A percentile compares a stretch with the other conserved stretches of the same genome.
Conservation (phyloP, 345 rosid genomes). For the Anacardium occidentale region DNA sequence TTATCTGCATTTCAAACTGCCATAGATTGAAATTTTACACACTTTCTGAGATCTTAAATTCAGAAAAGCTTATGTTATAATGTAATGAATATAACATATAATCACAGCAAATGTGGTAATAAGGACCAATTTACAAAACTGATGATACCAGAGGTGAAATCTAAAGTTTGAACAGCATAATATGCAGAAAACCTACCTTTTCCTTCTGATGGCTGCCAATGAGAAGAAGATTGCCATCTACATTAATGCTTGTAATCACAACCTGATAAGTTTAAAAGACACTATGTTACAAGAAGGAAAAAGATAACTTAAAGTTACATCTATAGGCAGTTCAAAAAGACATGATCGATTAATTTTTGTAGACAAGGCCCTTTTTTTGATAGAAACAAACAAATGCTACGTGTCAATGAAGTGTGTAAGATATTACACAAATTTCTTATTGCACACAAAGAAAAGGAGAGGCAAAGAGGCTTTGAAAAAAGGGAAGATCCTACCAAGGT, state of each 20-base stretch:
- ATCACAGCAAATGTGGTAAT: conserved; percentile 9
- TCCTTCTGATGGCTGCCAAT: conserved; percentile 93
- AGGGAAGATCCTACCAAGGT: background rate
- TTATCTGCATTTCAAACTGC: conserved; percentile 5
- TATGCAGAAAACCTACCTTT: conserved; percentile 46
- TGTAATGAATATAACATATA: conserved; percentile 1
- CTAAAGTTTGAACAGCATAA: background rate
- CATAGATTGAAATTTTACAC: background rate
- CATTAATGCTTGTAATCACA: conserved; percentile 87
- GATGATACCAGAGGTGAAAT: background rate
- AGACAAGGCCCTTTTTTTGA: no score
- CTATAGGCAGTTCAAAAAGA: background rate
- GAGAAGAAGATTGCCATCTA: conserved; percentile 72
- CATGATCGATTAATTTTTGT: background rate
- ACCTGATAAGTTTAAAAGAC: conserved; percentile 54
- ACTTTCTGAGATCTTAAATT: background rate
- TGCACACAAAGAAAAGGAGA: background rate
- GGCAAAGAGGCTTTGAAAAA: background rate
- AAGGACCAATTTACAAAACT: background rate
- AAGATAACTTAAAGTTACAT: background rate
- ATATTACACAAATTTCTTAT: no score
- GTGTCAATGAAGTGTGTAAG: no score
- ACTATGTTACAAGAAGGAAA: conserved; percentile 1
- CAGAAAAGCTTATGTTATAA: background rate
- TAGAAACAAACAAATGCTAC: no score